Evolutionary conservation across 768 basidiomycete species (phyloP).

Genomic region (Sporobolomyces pararoseus): DNA sequence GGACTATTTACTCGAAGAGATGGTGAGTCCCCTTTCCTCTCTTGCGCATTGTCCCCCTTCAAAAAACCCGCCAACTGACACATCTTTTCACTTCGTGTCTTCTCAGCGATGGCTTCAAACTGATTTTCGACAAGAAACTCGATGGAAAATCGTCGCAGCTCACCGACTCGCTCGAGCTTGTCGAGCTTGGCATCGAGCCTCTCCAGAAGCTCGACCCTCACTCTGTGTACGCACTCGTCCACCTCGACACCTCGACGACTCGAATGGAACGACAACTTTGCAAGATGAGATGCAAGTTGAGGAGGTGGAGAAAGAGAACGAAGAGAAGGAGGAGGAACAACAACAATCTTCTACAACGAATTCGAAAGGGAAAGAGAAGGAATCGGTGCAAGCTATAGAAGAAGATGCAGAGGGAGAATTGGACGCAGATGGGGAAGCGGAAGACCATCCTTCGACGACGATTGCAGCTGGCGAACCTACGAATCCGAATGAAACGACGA

Average conservation of each 20-base stretch:
- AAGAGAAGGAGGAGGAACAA: no score
- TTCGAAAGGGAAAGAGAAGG: slow-evolving; percentile 41
- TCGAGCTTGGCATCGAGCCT: slow-evolving; percentile 78
- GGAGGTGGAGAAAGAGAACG: not conserved
- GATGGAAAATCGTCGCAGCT: slow-evolving; percentile 84
- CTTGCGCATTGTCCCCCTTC: no score
- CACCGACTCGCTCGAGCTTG: slow-evolving; percentile 75
- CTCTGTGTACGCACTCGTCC: slow-evolving; percentile 54
- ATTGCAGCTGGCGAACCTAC: not conserved
- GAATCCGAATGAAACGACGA: slow-evolving; percentile 11
- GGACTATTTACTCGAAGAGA: slow-evolving; percentile 95
- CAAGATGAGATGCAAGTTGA: slow-evolving; percentile 9
- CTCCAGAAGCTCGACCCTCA: slow-evolving; percentile 61
- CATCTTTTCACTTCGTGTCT: no score
- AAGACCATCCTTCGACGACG: slow-evolving; percentile 12
- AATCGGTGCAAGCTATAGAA: slow-evolving; percentile 55
- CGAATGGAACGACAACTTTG: slow-evolving; percentile 40
- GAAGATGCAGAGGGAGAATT: slow-evolving; percentile 52
- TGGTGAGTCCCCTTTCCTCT: no score
- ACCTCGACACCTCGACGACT: slow-evolving; percentile 55
- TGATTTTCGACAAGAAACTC: slow-evolving; percentile 89
- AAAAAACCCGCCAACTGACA: no score
- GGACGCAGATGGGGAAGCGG: slow-evolving; percentile 49
- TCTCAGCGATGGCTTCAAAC: slow-evolving; percentile 89
- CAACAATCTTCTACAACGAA: slow-evolving; percentile 22